These are phyloP conservation scores for Teratosphaeria zuluensis DNA, from an alignment of 2,329 filamentous ascomycete species.

Conservation along the genomic window DNA sequence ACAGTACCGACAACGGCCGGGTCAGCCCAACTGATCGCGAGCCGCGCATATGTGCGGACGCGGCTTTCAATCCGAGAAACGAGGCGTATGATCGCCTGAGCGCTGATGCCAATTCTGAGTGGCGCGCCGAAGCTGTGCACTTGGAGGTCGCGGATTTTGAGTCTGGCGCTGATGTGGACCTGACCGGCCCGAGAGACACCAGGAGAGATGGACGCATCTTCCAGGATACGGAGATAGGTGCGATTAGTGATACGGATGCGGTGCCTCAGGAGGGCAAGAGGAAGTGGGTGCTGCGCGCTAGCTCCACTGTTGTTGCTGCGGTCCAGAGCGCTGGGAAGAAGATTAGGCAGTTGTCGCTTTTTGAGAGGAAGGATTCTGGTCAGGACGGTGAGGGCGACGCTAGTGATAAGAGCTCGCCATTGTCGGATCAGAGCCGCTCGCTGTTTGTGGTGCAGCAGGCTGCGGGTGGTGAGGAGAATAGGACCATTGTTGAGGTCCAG, in stretches of 20 bases:
- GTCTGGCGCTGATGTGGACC: not conserved
- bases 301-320: not conserved
- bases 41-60: not conserved
- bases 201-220: not conserved
- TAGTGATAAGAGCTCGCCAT: not conserved
- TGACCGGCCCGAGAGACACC: not conserved
- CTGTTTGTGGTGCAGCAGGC: not conserved
- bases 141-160: not conserved
- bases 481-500: not conserved
- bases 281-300: not conserved
- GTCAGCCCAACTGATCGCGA: not conserved
- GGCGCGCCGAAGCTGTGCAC: not conserved
- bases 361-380: not conserved
- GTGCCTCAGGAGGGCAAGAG: not conserved
- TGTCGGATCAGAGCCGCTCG: not conserved
- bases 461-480: not conserved
- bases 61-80: not conserved
- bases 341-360: not conserved
- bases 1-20: not conserved
- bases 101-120: not conserved
- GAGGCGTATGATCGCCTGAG: not conserved
- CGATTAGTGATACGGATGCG: not conserved
- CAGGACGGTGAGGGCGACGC: not conserved
- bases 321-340: not conserved
- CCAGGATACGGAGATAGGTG: not conserved